Evolutionary conservation across 202 grass and related monocot genomes (phyloP).

Genomic region (Panicum virgatum): DNA sequence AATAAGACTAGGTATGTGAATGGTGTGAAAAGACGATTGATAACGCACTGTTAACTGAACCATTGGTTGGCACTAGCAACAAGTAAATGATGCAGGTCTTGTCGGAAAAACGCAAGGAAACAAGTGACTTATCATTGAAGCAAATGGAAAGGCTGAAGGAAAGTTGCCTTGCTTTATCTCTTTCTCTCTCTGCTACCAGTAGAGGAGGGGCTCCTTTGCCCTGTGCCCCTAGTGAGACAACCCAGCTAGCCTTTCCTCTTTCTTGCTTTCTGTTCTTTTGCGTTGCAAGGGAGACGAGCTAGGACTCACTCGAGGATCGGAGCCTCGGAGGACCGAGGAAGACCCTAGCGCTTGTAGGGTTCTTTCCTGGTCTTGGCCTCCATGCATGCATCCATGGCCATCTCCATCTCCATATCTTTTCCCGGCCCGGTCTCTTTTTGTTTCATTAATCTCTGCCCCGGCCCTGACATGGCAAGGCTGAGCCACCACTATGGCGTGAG

Average conservation of each 20-base stretch:
- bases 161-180: conserved; percentile 27
- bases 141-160: conserved; percentile 40
- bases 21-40: not conserved
- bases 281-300: not conserved
- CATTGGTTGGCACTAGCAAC: not conserved
- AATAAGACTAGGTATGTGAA: not conserved
- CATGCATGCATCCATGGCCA: not conserved
- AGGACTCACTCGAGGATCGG: not conserved
- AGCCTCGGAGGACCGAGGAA: not conserved
- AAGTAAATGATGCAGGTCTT: not conserved
- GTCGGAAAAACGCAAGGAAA: not conserved
- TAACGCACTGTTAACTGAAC: not conserved
- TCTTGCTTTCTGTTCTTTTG: conserved; percentile 38
- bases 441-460: conserved; percentile 66
- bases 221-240: conserved; percentile 65
- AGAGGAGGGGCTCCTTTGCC: conserved; percentile 43
- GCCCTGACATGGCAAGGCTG: conserved; percentile 49
- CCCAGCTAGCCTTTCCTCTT: conserved; percentile 47
- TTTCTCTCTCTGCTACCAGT: not conserved
- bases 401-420: conserved; percentile 55
- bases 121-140: conserved; percentile 58
- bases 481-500: conserved; percentile 67
- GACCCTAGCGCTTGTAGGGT: conserved; percentile 27
- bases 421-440: conserved; percentile 58
- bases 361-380: conserved; percentile 2